Evolutionary conservation across 2,329 filamentous ascomycete genomes (phyloP), one percentile per base, ranked within the genome.

Genomic region (Talaromyces sp.): DNA sequence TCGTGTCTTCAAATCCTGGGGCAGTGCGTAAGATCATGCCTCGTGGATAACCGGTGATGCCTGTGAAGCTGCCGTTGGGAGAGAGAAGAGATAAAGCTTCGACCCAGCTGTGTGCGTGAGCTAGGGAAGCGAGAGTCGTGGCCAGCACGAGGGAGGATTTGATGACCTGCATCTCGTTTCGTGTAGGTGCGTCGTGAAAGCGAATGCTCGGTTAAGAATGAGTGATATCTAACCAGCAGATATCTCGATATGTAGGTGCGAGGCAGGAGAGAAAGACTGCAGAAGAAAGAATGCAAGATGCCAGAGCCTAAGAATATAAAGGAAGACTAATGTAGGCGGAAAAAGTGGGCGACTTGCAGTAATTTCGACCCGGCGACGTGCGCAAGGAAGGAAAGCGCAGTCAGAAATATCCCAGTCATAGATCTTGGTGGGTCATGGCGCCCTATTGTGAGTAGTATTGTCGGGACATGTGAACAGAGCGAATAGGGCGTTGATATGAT

Each of bases 81-180:
- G 87, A 86, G 74, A 97, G 88, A 65, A 87, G 86, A 67, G 83
- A 86, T 59, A 94, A 82, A 71, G 89, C 83, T 78, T 97, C 93
- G 57, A 94, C 85, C 93, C 93, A 97, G 19, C 88, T 90, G 78
- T 97, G 94, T 41, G 87, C 89, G 33, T 68, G 66, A 24, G 73
- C 69, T 33, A 73, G 68, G 7, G 74, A 66, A 54, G 71, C 67
- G 47, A 79, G 60, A 33, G 66, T 66, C 59, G 57, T 63, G 60
- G 43, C 54, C 41, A 62, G 37, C 65, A 63, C 43, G 62, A 62
- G n/a, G 64, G 65, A 50, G 52, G 37, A 52, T 19, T 49, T 66
- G 58, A 61, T 67, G 66, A 41, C 59, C 59, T 52, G 63, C 63
- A 65, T 60, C 57, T 37, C 27, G 49, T 61, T 50, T 56, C n/a